Evolutionary conservation across 2,329 filamentous ascomycete genomes (phyloP), one percentile per base, ranked within the genome.

Genomic region (Colletotrichum sp.): DNA sequence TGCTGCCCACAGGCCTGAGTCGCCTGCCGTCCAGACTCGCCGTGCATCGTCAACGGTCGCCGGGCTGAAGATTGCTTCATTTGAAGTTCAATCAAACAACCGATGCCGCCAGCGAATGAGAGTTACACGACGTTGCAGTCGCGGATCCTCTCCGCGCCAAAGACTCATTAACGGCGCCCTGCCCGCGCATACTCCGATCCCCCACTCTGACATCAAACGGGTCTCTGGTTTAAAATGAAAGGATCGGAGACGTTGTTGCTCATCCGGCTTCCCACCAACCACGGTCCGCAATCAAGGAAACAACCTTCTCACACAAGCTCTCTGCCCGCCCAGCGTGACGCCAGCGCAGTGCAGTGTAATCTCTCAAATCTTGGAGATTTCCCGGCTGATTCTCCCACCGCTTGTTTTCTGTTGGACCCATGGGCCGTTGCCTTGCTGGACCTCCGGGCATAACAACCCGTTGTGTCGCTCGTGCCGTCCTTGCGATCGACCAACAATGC

Each of bases 121-220:
- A 49, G 69, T 65, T 26, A 28, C 64, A 64, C 49, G 70, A 73
- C 70, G 70, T 73, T 76, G 59, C 73, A 76, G 73, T 65, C 73
- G 73, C 64, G 70, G 70, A 73, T 76, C 70, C 70, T 69, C 72
- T 67, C 73, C 69, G 64, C 69, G 66, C 57, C 64, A 70, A 63
- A 52, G 24, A 66, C 63, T 68, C 39, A 60, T 66, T 67, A 59
- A 57, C 63, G 49, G 55, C 26, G 57, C 55, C 73, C 63, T 72
- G 73, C 21, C 55, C 32, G 34, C 55, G 44, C 70, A 68, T 68
- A 49, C 66, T 44, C 70, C 64, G 70, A 76, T 73, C 73, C 69
- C 70, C 70, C 70, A 73, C 70, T 76, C 70, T 76, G 73, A 64
- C 73, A 76, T 76, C 64, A 68, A 76, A 73, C 64, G 70, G 70